Conservation (phyloP, 1,284 basidiomycete species). For the Ganoderma boninense region DNA sequence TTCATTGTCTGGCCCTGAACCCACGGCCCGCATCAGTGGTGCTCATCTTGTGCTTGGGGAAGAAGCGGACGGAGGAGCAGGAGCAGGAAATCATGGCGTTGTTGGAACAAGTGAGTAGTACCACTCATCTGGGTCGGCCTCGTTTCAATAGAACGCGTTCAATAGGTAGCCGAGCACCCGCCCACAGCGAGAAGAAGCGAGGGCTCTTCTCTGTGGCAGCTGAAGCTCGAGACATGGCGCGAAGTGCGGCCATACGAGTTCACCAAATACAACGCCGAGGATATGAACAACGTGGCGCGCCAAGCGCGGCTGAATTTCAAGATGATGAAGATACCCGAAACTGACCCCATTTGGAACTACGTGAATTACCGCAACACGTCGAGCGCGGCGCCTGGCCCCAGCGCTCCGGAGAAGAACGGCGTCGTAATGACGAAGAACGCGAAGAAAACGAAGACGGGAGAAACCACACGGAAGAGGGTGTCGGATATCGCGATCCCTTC, state of each 20-base stretch:
- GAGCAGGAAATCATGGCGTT: constrained; percentile 40
- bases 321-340: constrained; percentile 59
- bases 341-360: constrained; percentile 63
- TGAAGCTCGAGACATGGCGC: constrained; percentile 64
- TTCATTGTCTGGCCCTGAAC: constrained; percentile 61
- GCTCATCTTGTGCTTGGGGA: constrained; percentile 33
- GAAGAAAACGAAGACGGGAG: constrained; percentile 51
- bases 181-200: constrained; percentile 44
- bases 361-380: constrained; percentile 41
- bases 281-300: constrained; percentile 56
- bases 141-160: constrained; percentile 6
- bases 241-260: constrained; percentile 75
- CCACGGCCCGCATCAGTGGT: constrained; percentile 52
- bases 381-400: constrained; percentile 23
- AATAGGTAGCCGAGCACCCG: constrained; percentile 60
- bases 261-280: constrained; percentile 53
- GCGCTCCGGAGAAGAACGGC: constrained; percentile 27
- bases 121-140: background rate
- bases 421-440: constrained; percentile 45
- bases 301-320: constrained; percentile 56
- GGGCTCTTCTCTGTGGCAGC: constrained; percentile 54
- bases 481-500: constrained; percentile 55
- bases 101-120: constrained; percentile 56
- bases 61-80: constrained; percentile 21
- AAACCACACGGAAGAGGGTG: constrained; percentile 36